phyloP scores from a whole-genome alignment of 352 stramenopile species.

The Phytophthora pini region DNA sequence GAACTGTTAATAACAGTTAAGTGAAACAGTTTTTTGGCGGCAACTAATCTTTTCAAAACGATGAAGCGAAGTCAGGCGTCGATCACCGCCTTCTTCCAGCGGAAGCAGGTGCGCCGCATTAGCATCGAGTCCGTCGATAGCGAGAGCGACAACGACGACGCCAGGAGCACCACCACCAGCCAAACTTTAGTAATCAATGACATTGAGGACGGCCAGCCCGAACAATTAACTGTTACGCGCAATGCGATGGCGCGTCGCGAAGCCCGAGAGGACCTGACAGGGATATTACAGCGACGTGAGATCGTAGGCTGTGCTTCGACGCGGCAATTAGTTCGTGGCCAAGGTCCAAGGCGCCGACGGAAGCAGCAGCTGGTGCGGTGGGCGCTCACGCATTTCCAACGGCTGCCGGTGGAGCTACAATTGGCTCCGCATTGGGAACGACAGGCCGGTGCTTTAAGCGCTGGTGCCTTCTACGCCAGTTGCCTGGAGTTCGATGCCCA shows the following conservation, averaged over 20 bases:
- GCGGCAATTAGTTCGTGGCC: constrained; percentile 1
- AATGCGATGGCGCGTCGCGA: constrained; percentile 12
- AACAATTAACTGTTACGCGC: neutral
- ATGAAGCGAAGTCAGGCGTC: constrained; percentile 41
- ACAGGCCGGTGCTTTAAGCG: constrained; percentile 32
- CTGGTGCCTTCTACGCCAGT: constrained; percentile 57
- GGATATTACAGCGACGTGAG: constrained; percentile 52
- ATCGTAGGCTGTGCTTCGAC: constrained; percentile 32
- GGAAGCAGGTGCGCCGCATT: constrained; percentile 41
- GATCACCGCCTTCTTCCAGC: constrained; percentile 79
- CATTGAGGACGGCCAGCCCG: neutral
- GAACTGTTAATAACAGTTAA: constrained; percentile 2
- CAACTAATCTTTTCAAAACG: constrained; percentile 1
- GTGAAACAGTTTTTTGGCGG: constrained; percentile 15
- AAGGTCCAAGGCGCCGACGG: constrained; percentile 29
- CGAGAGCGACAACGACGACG: constrained; percentile 20
- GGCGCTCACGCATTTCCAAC: constrained; percentile 57
- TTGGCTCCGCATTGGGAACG: constrained; percentile 55
- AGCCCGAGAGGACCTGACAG: constrained; percentile 36
- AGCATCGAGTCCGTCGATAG: constrained; percentile 30
- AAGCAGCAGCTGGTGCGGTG: constrained; percentile 66
- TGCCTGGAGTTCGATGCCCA: constrained; percentile 76
- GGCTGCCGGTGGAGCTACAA: constrained; percentile 49
- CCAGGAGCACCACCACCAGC: neutral
- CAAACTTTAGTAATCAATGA: constrained; percentile 1